Evolutionary conservation across 345 rosid species (phyloP), one percentile per base, ranked within the genome.

Genomic region (Garcia nutans): DNA sequence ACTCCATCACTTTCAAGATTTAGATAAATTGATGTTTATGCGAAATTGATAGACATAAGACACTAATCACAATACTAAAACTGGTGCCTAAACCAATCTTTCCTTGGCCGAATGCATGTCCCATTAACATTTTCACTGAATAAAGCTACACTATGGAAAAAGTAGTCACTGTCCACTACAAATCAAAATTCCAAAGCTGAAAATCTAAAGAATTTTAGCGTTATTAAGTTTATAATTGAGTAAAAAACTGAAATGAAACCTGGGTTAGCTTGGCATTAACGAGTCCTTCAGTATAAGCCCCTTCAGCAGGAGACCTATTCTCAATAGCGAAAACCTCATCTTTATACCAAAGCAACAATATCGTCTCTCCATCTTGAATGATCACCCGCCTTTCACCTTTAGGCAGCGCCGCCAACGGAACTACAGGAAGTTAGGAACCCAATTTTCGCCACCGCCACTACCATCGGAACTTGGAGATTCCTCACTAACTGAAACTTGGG

Each of bases 351-450:
- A 95, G 87, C 85, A 95, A 73, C 81, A 95, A 76, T 41, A 93
- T 95, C 47, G 90, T 88, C 83, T 91, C 97, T 28, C 83, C 92
- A 41, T 88, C 96, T 75, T 95, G 99, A 41, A 91, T 87, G 8
- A 93, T 93, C 78, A 95, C 97, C 3, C 97, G 80, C 71, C 97
- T 82, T 80, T 95, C 99, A 19, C 97, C 99, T 78, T 81, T 93
- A 4, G 99, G 97, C 47, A 93, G 92, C 71, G 97, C 97, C 42
- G 96, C 65, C 74, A 95, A 65, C 17, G 97, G 97, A 47, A 95
- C 97, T 70, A 95, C 99, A 28, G 97, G n/a, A n/a, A n/a, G n/a
- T n/a, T n/a, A n/a, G n/a, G 97, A 23, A 93, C 89, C 99, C 99
- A 93, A 70, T 87, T 92, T 52, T 77, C 78, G 5, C 79, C 86